phyloP scores from a whole-genome alignment of 257 asterid genomes.

The Plantago major region DNA sequence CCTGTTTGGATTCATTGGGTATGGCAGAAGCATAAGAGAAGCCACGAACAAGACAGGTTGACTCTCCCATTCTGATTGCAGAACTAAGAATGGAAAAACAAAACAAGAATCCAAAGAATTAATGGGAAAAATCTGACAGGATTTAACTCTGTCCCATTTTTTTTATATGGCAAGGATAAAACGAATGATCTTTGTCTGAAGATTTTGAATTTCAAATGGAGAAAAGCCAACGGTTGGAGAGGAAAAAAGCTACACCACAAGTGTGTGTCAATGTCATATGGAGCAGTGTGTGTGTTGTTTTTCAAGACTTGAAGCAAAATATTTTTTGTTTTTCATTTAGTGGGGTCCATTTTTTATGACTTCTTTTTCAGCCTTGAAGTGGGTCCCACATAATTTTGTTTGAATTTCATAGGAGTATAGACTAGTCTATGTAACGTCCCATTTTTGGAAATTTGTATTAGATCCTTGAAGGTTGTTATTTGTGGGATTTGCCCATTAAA shows the following conservation, averaged over 20 bases:
- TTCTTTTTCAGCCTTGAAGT: background rate
- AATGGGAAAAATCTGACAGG: constrained; percentile 8
- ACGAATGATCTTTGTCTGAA: constrained; percentile 11
- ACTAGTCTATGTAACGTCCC: constrained; percentile 22
- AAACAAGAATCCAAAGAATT: constrained; percentile 17
- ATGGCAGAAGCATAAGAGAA: constrained; percentile 68
- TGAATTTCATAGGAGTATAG: background rate
- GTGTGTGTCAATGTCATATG: background rate
- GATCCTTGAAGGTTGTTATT: too few species aligned
- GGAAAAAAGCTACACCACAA: constrained; percentile 27
- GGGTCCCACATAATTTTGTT: constrained; percentile 20
- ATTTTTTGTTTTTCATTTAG: constrained; percentile 5
- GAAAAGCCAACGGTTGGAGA: constrained; percentile 43
- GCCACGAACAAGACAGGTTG: constrained; percentile 73
- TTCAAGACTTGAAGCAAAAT: background rate
- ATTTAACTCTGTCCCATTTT: background rate
- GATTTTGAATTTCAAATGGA: constrained; percentile 77
- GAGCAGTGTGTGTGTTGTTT: background rate
- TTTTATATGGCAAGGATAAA: constrained; percentile 8
- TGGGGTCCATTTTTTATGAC: background rate
- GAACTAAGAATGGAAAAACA: constrained; percentile 7
- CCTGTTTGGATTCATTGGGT: constrained; percentile 67
- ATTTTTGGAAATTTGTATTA: constrained; percentile 19
- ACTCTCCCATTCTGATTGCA: constrained; percentile 57
- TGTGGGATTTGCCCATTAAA: too few species aligned